Conservation (phyloP, 176 grass and related monocot species). For the Urochloa ruziziensis region DNA sequence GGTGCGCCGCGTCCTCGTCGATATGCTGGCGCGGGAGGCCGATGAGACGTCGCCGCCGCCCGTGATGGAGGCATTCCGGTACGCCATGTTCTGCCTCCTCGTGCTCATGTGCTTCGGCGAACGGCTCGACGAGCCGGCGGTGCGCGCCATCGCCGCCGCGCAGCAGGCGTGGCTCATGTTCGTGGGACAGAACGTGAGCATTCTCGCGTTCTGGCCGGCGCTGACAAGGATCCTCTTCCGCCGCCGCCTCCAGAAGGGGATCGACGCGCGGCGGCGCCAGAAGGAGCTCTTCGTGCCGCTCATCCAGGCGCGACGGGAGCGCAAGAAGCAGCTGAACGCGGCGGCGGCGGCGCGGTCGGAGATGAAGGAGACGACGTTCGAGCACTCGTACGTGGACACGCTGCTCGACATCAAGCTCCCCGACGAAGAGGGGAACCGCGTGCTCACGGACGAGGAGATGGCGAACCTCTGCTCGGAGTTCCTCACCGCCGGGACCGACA, state of each 20-base stretch:
- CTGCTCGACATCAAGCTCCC: constrained; percentile 56
- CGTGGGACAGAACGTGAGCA: background rate
- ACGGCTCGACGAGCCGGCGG: constrained; percentile 43
- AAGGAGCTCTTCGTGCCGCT: constrained; percentile 34
- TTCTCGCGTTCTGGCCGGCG: constrained; percentile 35
- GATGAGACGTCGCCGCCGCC: background rate
- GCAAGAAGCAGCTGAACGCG: background rate
- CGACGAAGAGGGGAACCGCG: constrained; percentile 40
- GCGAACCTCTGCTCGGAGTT: constrained; percentile 60
- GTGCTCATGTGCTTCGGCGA: constrained; percentile 78
- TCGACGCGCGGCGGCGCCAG: background rate
- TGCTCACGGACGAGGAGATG: constrained; percentile 54
- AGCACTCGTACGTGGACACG: constrained; percentile 62
- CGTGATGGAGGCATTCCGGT: constrained; percentile 44
- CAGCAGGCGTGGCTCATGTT: constrained; percentile 39
- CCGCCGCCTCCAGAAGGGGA: constrained; percentile 1
- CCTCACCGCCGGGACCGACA: constrained; percentile 63
- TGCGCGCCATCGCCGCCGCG: constrained; percentile 34
- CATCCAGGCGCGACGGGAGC: constrained; percentile 24
- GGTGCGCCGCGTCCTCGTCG: constrained; percentile 26
- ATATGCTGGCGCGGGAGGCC: constrained; percentile 10
- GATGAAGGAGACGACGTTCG: constrained; percentile 7
- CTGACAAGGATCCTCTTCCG: constrained; percentile 44
- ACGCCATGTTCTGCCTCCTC: constrained; percentile 61
- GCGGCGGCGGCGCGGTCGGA: background rate